Evolutionary conservation across 345 rosid genomes (phyloP), one percentile per base, ranked within the genome.

Genomic region (Salix purpurea): DNA sequence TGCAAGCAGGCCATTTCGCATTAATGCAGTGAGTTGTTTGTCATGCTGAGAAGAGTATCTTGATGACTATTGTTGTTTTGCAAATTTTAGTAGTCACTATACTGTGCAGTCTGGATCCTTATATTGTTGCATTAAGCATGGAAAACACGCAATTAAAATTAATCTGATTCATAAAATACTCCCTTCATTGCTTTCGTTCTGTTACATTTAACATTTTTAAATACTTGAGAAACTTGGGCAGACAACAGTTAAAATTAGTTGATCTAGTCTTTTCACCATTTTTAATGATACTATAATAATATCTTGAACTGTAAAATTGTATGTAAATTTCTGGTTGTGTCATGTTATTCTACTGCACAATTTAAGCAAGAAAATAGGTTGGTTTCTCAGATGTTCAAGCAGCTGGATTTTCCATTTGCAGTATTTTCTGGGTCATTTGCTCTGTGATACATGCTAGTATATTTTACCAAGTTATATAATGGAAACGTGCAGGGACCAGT

Each of bases 1-100:
- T 61, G 88, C 91, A 42, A 91, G 97, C 91, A 89, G 98, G 76
- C 98, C 98, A 69, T 92, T 94, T 77, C 87, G 97, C 73, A 92
- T 94, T 72, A 92, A 92, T 83, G 94, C 98, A 4, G 97, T 94
- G 81, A 79, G 98, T 80, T 79, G 2, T 56, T 65, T 67, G 42
- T 42, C 68, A 32, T 67, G 60, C 7, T 60, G 39, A 26, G 61
- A 50, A 69, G 60, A 40, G 61, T 24, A 21, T 37, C n/a, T 46
- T 61, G 70, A 72, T 30, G 30, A 69, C 44, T 23, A 11, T 30
- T 40, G 1, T 40, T 11, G 0, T 40, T 10, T 40, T 40, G 44
- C 44, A 10, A 40, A 2, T 40, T 40, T 65, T 23, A 32, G 28
- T 34, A 56, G 16, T 12, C 65, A 48, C n/a, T 28, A 4, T 15